phyloP scores from a whole-genome alignment of 768 basidiomycete genomes.

The Lepiota brunneoincarnata region DNA sequence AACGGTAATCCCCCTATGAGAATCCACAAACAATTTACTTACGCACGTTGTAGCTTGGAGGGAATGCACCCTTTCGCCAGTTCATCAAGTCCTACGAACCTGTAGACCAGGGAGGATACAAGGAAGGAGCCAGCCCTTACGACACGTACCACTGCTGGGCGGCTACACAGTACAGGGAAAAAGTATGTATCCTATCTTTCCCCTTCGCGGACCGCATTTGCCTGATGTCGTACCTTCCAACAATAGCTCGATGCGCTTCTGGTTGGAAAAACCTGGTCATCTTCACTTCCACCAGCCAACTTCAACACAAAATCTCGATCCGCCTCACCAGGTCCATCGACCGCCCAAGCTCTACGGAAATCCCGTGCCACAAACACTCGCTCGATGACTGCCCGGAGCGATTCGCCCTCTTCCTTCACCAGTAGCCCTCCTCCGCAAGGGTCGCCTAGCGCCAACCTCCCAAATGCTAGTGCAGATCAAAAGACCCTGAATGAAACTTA shows the following conservation, averaged over 20 bases:
- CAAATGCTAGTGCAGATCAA: conserved; percentile 47
- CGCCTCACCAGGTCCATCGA: conserved; percentile 59
- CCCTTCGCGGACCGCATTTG: not conserved
- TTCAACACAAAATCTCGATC: conserved; percentile 34
- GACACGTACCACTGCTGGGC: conserved; percentile 94
- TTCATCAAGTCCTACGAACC: conserved; percentile 76
- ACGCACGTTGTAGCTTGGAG: conserved; percentile 61
- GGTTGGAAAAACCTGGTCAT: conserved; percentile 76
- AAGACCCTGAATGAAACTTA: conserved; percentile 84
- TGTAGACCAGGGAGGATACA: conserved; percentile 67
- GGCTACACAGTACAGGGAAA: conserved; percentile 91
- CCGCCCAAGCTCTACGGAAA: conserved; percentile 84
- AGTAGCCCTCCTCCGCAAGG: conserved; percentile 46
- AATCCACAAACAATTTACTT: conserved; percentile 7
- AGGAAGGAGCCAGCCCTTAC: conserved; percentile 54
- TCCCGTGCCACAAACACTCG: conserved; percentile 66
- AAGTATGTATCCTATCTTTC: conserved; percentile 46
- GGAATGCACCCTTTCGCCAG: conserved; percentile 77
- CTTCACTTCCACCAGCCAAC: conserved; percentile 64
- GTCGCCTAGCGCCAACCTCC: conserved; percentile 39
- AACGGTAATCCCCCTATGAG: conserved; percentile 14
- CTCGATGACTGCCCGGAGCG: conserved; percentile 41
- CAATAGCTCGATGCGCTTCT: conserved; percentile 73
- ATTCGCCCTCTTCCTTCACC: conserved; percentile 42
- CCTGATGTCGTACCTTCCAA: conserved; percentile 16